phyloP scores from a whole-genome alignment of 2,329 filamentous ascomycete genomes.

The Neospermospora avenae region DNA sequence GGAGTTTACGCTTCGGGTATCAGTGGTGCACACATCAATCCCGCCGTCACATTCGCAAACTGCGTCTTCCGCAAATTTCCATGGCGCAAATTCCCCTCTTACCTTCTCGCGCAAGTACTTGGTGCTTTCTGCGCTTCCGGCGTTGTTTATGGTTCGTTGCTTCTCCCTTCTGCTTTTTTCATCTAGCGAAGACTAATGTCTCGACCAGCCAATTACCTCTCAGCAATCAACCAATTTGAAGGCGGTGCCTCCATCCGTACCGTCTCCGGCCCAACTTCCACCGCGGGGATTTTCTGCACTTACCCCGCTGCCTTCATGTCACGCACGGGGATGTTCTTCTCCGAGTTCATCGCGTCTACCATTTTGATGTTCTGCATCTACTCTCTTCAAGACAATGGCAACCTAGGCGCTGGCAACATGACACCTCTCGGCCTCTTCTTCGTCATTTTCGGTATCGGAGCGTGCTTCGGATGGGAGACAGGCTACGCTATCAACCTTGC shows the following conservation, averaged over 20 bases:
- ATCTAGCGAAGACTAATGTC: background rate
- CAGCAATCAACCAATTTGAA: slow-evolving; percentile 65
- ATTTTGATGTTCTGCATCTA: slow-evolving; percentile 73
- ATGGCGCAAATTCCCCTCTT: slow-evolving; percentile 66
- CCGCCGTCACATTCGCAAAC: slow-evolving; percentile 67
- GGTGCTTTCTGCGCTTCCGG: slow-evolving; percentile 62
- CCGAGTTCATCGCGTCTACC: slow-evolving; percentile 65
- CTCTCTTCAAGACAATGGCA: slow-evolving; percentile 59
- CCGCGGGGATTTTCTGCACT: slow-evolving; percentile 69
- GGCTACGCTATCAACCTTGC: slow-evolving; percentile 74
- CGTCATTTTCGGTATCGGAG: slow-evolving; percentile 69
- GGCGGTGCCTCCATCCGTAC: slow-evolving; percentile 59
- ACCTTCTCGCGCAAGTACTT: slow-evolving; percentile 61
- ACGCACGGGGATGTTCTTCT: slow-evolving; percentile 66
- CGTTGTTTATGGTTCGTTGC: slow-evolving; percentile 37
- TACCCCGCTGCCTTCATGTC: slow-evolving; percentile 65
- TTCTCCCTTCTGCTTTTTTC: background rate
- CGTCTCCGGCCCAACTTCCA: slow-evolving; percentile 49
- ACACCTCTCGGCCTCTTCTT: slow-evolving; percentile 65
- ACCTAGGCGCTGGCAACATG: slow-evolving; percentile 43
- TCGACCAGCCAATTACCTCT: slow-evolving; percentile 54
- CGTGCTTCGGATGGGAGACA: slow-evolving; percentile 71
- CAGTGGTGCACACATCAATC: slow-evolving; percentile 63
- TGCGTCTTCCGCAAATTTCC: slow-evolving; percentile 64
- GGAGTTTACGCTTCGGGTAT: slow-evolving; percentile 61